phyloP scores from a whole-genome alignment of 2,329 filamentous ascomycete species.

The Exserohilum rostratum region DNA sequence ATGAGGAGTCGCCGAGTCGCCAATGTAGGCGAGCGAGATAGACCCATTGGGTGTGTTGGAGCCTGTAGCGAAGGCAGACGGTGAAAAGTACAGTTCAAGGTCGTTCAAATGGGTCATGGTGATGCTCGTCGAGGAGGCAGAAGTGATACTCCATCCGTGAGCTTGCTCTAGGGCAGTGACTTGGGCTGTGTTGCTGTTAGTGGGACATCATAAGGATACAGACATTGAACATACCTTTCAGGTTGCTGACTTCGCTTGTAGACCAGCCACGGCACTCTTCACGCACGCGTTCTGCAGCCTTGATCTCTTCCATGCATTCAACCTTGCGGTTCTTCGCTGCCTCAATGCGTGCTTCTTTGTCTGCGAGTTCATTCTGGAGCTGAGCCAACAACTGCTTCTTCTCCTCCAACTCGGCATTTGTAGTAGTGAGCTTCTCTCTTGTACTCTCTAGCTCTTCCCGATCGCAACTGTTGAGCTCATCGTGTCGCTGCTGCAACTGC shows the following conservation, averaged over 20 bases:
- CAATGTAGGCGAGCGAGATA: slow-evolving; percentile 75
- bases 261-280: slow-evolving; percentile 93
- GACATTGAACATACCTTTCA: slow-evolving; percentile 70
- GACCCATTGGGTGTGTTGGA: slow-evolving; percentile 52
- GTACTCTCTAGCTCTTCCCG: slow-evolving; percentile 76
- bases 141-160: slow-evolving; percentile 73
- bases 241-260: slow-evolving; percentile 74
- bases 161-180: slow-evolving; percentile 69
- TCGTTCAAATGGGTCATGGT: slow-evolving; percentile 76
- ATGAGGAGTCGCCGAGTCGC: slow-evolving; percentile 61
- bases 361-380: slow-evolving; percentile 69
- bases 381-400: slow-evolving; percentile 72
- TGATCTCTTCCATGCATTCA: slow-evolving; percentile 74
- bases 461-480: slow-evolving; percentile 79
- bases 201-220: background rate
- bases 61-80: slow-evolving; percentile 61
- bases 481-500: slow-evolving; percentile 73
- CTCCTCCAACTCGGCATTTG: slow-evolving; percentile 71
- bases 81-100: slow-evolving; percentile 75
- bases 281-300: slow-evolving; percentile 79
- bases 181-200: slow-evolving; percentile 61
- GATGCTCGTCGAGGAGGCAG: slow-evolving; percentile 64
- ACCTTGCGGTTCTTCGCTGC: slow-evolving; percentile 70
- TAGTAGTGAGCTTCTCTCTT: slow-evolving; percentile 68
- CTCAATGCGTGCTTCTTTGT: slow-evolving; percentile 69